Base-by-base conservation (phyloP, 768 basidiomycete species). In the Amanita rubescens region DNA sequence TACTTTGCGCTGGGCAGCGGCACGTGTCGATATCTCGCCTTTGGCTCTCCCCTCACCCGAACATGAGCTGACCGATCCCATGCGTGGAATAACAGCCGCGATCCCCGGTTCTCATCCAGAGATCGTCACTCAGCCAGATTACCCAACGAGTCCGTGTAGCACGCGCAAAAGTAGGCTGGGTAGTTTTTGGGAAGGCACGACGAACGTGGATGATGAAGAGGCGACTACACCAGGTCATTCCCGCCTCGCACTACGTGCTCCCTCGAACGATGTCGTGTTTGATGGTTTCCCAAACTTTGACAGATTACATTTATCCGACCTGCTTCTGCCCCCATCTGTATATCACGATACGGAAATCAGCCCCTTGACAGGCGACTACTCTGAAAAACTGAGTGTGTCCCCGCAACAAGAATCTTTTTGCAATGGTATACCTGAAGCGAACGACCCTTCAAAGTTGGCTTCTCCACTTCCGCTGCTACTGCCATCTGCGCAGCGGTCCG, bases 1-100 rank as follows among this genome's bases (percentile, higher is more conserved):
- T 0, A 84, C 90, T 1, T 82, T 94, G 70, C 86, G 90, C 34
- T 84, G 83, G 78, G 91, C 91, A n/a, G 90, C 84, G 2, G 80
- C 87, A 9, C 76, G 86, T 20, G 83, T 91, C 9, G 82, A 90
- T 59, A 82, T 97, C 51, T 85, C 90, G 0, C 94, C 94, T 0
- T 75, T 97, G 22, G 84, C 90, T 0, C 75, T 94, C 0, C 93
- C 94, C 2, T 90, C 87, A 10, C 94, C 94, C 0, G 94, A 97
- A 63, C 84, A 88, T 59, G 94, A 96, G 63, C 78, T 95, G 22
- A 85, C 85, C 9, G 94, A 96, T 67, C 94, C 94, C 0, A 84
- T 96, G 82, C 82, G 88, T 34, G 81, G 82, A 32, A 77, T 85
- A 19, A 83, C 77, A 8, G 75, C 86, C 22, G 72, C 80, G 8